Conservation (phyloP, 164 flowering plant genomes). For the Kalanchoe fedtschenkoi region DNA sequence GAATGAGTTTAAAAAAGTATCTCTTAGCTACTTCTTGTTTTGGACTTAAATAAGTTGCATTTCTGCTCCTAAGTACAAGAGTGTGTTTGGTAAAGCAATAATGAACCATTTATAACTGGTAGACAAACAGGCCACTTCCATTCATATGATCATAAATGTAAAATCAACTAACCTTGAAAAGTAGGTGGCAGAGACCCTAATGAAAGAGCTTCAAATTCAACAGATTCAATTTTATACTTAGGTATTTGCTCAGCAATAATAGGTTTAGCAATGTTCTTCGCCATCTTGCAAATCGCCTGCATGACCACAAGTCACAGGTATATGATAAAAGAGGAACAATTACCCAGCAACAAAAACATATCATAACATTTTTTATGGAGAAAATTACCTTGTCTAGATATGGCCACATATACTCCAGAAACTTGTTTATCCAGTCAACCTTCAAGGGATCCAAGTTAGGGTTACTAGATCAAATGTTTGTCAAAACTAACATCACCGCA, state of each 20-base stretch:
- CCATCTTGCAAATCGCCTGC: constrained; percentile 90
- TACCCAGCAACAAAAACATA: neutral
- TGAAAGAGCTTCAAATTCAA: constrained; percentile 75
- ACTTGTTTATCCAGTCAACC: constrained; percentile 95
- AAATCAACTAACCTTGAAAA: constrained; percentile 57
- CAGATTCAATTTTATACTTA: constrained; percentile 80
- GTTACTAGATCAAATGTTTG: neutral
- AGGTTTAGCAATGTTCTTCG: constrained; percentile 63
- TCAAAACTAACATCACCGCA: neutral
- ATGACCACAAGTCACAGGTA: neutral
- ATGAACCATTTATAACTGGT: too few species aligned
- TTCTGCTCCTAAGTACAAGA: too few species aligned
- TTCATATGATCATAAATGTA: neutral
- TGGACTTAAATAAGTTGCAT: too few species aligned
- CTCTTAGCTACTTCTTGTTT: too few species aligned
- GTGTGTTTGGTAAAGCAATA: too few species aligned
- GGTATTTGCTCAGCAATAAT: constrained; percentile 93
- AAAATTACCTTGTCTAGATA: constrained; percentile 76
- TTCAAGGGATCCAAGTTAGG: constrained; percentile 14
- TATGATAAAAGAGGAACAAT: neutral
- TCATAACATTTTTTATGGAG: neutral
- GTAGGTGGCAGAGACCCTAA: constrained; percentile 87
- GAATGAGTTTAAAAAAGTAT: too few species aligned
- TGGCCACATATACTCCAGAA: constrained; percentile 82
- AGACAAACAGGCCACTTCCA: too few species aligned